phyloP scores from a whole-genome alignment of 2,329 filamentous ascomycete species.

The Dendryphion nanum region DNA sequence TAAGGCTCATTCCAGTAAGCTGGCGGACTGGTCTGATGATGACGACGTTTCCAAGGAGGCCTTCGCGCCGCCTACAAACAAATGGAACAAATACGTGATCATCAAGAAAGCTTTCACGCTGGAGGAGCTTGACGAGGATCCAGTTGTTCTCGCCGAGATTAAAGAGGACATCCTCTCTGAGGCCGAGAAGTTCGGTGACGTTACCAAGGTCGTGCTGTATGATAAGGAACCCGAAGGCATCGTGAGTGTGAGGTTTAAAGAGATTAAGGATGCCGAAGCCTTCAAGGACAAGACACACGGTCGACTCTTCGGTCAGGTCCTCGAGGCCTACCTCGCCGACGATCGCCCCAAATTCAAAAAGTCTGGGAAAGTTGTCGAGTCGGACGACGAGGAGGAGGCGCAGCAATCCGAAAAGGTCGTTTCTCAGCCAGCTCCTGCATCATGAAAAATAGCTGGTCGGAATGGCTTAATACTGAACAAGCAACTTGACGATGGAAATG shows the following conservation, averaged over 20 bases:
- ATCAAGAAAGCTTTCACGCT: conserved; percentile 93
- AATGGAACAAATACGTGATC: conserved; percentile 78
- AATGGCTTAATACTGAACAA: no score
- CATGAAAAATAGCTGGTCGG: no score
- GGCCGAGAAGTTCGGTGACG: conserved; percentile 78
- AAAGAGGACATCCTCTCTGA: conserved; percentile 93
- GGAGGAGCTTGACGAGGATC: conserved; percentile 79
- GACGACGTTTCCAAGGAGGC: conserved; percentile 49
- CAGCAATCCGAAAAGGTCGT: conserved; percentile 9
- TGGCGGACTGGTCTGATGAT: conserved; percentile 95
- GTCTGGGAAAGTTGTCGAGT: conserved; percentile 7
- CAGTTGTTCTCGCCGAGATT: conserved; percentile 80
- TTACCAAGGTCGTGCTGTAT: conserved; percentile 89
- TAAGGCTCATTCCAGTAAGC: conserved; percentile 58
- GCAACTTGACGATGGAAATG: no score
- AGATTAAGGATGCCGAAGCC: conserved; percentile 58
- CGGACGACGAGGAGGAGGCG: conserved; percentile 26
- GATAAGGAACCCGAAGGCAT: conserved; percentile 84
- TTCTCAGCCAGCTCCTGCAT: no score
- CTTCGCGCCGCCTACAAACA: conserved; percentile 51
- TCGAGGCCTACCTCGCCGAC: conserved; percentile 23
- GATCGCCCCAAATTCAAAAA: conserved; percentile 32
- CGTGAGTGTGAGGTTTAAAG: conserved; percentile 78
- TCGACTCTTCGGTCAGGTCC: conserved; percentile 13
- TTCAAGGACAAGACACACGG: conserved; percentile 23